Conservation (phyloP, 805 yeast species). For the Saccharomycopsis sp. region DNA sequence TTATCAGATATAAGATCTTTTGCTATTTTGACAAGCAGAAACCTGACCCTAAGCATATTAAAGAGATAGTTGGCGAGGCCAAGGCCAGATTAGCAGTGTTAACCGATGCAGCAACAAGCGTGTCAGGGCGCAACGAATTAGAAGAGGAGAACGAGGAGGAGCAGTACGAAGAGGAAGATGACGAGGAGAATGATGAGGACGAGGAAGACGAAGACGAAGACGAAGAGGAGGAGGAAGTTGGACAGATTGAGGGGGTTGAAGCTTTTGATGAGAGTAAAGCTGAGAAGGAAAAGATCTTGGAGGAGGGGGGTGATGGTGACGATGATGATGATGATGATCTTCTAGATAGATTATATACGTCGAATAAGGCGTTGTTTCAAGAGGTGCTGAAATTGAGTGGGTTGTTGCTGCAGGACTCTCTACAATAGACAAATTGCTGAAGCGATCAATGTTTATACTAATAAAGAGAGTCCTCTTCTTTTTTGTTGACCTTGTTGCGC, state of each 20-base stretch:
- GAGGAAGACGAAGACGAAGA: conserved; percentile 5
- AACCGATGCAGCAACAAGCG: conserved; percentile 21
- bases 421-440: too few species aligned
- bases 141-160: conserved; percentile 27
- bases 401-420: not conserved
- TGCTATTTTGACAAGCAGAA: conserved; percentile 47
- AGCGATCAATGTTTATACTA: too few species aligned
- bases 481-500: too few species aligned
- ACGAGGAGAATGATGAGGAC: conserved; percentile 19
- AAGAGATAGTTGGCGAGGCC: conserved; percentile 38
- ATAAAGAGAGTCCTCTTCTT: too few species aligned
- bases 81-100: conserved; percentile 27
- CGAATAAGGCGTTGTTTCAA: not conserved
- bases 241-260: not conserved
- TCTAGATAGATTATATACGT: not conserved
- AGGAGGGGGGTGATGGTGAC: conserved; percentile 27
- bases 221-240: conserved; percentile 2
- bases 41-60: conserved; percentile 36
- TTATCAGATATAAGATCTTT: conserved; percentile 66
- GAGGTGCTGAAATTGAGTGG: not conserved
- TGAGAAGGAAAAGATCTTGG: conserved; percentile 22
- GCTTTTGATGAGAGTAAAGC: not conserved
- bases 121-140: conserved; percentile 23
- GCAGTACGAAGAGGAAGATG: conserved; percentile 26
- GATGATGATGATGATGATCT: conserved; percentile 22